Conservation (phyloP, 139 green algal species). For the Edaphochlamys debaryana region DNA sequence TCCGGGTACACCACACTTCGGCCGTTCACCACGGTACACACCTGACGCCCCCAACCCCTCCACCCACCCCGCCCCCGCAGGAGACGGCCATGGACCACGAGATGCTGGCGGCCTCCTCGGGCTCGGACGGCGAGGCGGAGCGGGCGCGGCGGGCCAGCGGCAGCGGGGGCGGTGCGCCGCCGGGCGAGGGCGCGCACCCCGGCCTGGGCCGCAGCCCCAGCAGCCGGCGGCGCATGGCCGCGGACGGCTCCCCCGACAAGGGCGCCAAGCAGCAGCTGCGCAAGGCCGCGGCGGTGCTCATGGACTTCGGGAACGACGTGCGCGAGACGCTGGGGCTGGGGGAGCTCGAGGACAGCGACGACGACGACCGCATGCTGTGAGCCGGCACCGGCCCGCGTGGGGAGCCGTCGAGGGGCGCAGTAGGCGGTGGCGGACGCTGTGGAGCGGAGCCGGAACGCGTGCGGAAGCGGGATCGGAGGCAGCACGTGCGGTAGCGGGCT, state of each 20-base stretch:
- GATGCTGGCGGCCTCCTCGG: slow-evolving; percentile 24
- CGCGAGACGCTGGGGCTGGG: slow-evolving; percentile 7
- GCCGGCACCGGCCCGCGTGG: background rate
- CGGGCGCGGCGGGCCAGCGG: background rate
- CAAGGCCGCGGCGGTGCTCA: background rate
- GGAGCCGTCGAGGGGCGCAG: too few relatives aligned
- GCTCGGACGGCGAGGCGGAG: background rate
- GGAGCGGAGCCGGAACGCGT: too few relatives aligned
- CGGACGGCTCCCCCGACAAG: background rate
- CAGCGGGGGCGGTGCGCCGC: too few relatives aligned
- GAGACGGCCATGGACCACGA: slow-evolving; percentile 34
- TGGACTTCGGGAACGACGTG: background rate
- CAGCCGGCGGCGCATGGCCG: background rate
- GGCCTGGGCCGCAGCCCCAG: slow-evolving; percentile 15
- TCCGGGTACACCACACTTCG: too few relatives aligned
- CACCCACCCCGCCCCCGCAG: too few relatives aligned
- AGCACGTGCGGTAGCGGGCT: too few relatives aligned
- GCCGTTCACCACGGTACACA: too few relatives aligned
- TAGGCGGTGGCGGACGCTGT: too few relatives aligned
- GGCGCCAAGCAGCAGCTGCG: background rate
- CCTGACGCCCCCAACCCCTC: too few relatives aligned
- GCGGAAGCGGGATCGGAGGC: too few relatives aligned
- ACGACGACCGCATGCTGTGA: slow-evolving; percentile 42
- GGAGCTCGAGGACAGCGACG: slow-evolving; percentile 31
- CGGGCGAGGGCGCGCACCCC: too few relatives aligned